These are phyloP conservation scores for Cladosporium austrohemisphaericum DNA, from an alignment of 2,329 filamentous ascomycete genomes.

Conservation along the genomic window DNA sequence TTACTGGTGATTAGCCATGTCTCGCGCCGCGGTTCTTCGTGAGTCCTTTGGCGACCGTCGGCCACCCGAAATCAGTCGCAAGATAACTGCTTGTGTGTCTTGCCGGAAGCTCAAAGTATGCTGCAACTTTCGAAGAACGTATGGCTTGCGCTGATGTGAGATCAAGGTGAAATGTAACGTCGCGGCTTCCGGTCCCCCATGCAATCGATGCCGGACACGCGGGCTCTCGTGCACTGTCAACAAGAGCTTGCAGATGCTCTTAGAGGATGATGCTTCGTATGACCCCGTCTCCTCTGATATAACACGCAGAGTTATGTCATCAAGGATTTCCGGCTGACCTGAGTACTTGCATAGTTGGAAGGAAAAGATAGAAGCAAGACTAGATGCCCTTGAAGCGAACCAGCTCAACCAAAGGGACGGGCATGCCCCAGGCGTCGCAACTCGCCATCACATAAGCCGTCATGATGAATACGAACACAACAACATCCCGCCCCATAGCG, in stretches of 20 bases:
- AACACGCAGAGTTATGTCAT: too few species aligned
- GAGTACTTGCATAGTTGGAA: background rate
- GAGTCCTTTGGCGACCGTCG: constrained; percentile 7
- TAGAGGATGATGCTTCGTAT: constrained; percentile 37
- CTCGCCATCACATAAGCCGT: too few species aligned
- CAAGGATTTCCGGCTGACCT: too few species aligned
- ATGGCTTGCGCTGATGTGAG: background rate
- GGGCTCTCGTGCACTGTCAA: constrained; percentile 41
- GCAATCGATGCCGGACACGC: constrained; percentile 39
- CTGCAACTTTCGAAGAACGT: too few species aligned
- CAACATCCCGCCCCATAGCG: too few species aligned
- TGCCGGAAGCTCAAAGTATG: constrained; percentile 39
- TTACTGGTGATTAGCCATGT: too few species aligned
- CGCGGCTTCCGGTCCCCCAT: constrained; percentile 37
- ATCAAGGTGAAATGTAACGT: constrained; percentile 40
- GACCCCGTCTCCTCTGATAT: background rate
- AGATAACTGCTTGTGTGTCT: constrained; percentile 38
- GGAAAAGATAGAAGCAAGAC: background rate
- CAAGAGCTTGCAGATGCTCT: constrained; percentile 40
- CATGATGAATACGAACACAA: too few species aligned
- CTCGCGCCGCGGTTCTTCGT: background rate
- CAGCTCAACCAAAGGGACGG: background rate
- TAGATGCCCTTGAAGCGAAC: background rate
- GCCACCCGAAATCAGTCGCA: constrained; percentile 29
- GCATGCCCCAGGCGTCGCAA: background rate